phyloP scores from a whole-genome alignment of 2,329 filamentous ascomycete species.

The Fusarium pseudoanthophilum region DNA sequence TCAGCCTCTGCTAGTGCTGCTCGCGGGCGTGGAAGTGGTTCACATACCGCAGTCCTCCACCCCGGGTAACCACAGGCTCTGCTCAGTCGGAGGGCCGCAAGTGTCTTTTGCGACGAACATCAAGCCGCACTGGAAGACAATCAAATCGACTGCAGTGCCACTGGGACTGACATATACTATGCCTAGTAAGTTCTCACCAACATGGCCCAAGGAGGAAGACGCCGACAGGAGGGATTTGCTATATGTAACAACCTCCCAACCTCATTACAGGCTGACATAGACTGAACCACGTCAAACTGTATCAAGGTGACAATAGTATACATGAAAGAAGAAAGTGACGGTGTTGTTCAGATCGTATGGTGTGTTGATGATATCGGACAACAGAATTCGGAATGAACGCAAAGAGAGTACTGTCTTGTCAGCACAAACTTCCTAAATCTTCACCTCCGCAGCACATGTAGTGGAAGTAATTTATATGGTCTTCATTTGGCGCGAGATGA shows the following conservation, averaged over 20 bases:
- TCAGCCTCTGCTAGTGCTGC: not conserved
- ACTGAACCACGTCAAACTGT: not conserved
- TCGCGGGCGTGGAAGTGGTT: accelerated
- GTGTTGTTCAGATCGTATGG: not conserved
- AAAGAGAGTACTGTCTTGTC: not conserved
- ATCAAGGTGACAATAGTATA: not conserved
- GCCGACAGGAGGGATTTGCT: not conserved
- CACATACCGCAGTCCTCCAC: not conserved
- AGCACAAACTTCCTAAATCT: not conserved
- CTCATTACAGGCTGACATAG: not conserved
- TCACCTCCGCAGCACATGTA: not conserved
- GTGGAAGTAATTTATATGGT: not conserved
- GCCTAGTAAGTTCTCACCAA: not conserved
- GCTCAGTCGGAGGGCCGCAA: not conserved
- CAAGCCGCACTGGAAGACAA: not conserved
- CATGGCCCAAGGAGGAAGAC: not conserved
- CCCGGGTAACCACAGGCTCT: not conserved
- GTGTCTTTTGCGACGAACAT: accelerated
- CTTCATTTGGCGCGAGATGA: not conserved
- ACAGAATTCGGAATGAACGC: not conserved
- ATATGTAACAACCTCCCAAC: not conserved
- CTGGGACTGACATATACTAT: not conserved
- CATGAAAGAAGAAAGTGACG: not conserved
- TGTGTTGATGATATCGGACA: not conserved
- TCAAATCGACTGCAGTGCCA: accelerated